Base-by-base conservation (phyloP, 2,329 filamentous ascomycete species). In the Salinomyces thailandicus region DNA sequence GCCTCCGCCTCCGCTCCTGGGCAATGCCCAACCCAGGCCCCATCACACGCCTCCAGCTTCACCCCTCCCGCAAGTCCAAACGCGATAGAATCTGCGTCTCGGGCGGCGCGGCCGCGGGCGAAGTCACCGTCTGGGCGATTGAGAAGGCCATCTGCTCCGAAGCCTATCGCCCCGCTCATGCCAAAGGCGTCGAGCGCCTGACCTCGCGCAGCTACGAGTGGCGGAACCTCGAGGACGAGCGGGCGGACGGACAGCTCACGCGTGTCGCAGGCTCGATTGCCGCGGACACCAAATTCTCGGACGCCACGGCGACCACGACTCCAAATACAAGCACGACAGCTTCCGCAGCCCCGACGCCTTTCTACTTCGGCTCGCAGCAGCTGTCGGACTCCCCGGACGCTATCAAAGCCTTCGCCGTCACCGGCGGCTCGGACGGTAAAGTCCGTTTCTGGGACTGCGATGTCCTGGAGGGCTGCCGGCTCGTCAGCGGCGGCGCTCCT, bases 101-200 rank as follows among this genome's bases (percentile, higher is more conserved):
- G 2, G 87, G 89, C 12, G 87, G 89, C 6, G 93, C 83, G 5
- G 82, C 78, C 3, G 78, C 84, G 43, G 85, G 85, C 12, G 91
- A 98, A 55, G 76, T 98, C 19, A 93, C 85, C 0, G 82, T 93
- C 1, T 98, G 91, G 91, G 91, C 96, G 53, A 69, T 96, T 12
- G 89, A 96, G 56, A 93, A 89, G 62, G 77, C 79, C 5, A 73
- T 82, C 31, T 98, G 91, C 53, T 76, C 85, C 41, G 87, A 96
- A 57, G 79, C 95, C 1, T 94, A 93, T 57, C 79, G 85, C 57
- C 57, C 69, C 5, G 72, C 77, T 2, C 73, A 74, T 17, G 68
- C 64, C 35, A 73, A 76, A 61, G 72, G 81, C 39, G 49, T 43
- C 24, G 49, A 52, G 5, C 43, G 46, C 4, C 38, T 53, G 5